These are phyloP conservation scores for Colletotrichum lini DNA, from an alignment of 2,329 filamentous ascomycete species.

Conservation along the genomic window DNA sequence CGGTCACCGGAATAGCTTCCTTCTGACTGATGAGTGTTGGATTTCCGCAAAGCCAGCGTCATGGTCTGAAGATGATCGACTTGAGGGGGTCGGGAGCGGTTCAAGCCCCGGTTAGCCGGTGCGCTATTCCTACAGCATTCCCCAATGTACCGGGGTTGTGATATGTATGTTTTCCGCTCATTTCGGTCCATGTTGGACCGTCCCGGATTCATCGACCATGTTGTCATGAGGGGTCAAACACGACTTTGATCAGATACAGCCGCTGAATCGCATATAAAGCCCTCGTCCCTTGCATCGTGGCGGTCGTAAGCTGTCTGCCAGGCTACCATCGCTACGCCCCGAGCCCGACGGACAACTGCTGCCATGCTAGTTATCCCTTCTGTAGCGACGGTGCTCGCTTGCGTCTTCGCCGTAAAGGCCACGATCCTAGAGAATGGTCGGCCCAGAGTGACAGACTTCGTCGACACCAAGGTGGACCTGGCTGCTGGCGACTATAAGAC, in stretches of 20 bases:
- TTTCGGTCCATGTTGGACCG: constrained; percentile 39
- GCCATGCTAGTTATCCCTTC: constrained; percentile 21
- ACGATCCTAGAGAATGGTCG: constrained; percentile 60
- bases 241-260: not conserved
- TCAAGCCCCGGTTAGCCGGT: constrained; percentile 30
- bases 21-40: not conserved
- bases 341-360: not conserved
- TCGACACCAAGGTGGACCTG: constrained; percentile 56
- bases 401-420: constrained; percentile 44
- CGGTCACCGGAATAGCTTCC: not conserved
- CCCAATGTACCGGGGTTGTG: not conserved
- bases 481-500: constrained; percentile 54
- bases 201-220: not conserved
- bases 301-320: not conserved
- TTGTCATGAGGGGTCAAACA: constrained; percentile 29
- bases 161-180: constrained; percentile 19
- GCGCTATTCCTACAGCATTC: not conserved
- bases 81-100: constrained; percentile 6
- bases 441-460: constrained; percentile 56
- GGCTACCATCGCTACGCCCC: not conserved
- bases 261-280: constrained; percentile 12
- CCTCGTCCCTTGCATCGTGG: not conserved
- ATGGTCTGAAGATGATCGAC: not conserved
- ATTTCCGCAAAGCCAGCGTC: no score
- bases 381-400: constrained; percentile 42